Evolutionary conservation across 371 early-diverging fungal genomes (phyloP), one percentile per base, ranked within the genome.

Genomic region (Rhizopus sp.): DNA sequence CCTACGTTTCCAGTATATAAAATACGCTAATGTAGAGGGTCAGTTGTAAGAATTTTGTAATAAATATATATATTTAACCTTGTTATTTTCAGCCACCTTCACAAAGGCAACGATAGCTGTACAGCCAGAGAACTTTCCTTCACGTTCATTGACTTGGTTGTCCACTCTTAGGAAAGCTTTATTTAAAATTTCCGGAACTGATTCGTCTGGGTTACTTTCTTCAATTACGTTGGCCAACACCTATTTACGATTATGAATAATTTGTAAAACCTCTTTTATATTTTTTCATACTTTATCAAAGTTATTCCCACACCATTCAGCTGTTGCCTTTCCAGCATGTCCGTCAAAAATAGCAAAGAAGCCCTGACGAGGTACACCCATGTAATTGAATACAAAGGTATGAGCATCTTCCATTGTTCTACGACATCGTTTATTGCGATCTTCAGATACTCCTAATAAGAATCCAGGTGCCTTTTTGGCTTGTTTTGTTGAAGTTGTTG

Each of bases 331-430:
- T 12, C 98, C 98, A 5, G 97, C 97, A 73, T 98, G 98, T n/a
- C 98, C 98, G 64, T 98, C 98, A 72, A 91, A 98, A 50, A 98
- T 88, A 47, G 94, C 98, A 84, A 97, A 94, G 64, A 90, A 94
- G 7, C 92, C 91, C 73, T 93, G 93, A 42, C 91, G 90, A 49
- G 80, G 69, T 55, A 90, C 80, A 53, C 85, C 84, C 49, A 81
- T 86, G 72, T 44, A 16, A 16, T 16, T 23, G 58, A 91, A 86
- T 46, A 88, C 70, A 68, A 79, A 90, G 6, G 83, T 81, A 68
- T 97, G 97, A 9, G 97, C 88, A 68, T 97, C 95, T 88, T 98
- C 96, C 96, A 96, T 97, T n/a, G 93, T 94, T 72, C 96, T 73
- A 55, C 97, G 76, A 68, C 90, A 92, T 31, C 90, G 82, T 61